Conservation (phyloP, 108 stramenopile genomes). For the Parietichytrium sp. region DNA sequence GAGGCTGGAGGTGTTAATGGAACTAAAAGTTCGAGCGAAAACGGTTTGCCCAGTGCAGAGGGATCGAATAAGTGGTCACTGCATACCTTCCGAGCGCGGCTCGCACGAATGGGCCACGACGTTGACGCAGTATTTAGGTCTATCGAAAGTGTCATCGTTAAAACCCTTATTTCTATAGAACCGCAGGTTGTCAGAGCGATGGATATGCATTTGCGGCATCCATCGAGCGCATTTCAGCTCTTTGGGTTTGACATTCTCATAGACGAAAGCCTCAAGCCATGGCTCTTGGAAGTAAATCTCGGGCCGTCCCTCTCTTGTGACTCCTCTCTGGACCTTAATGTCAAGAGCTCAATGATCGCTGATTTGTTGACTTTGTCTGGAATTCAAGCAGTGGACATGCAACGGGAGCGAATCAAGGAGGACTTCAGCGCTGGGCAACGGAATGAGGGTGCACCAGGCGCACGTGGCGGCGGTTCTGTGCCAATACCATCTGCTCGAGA, state of each 20-base stretch:
- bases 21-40: too few relatives aligned
- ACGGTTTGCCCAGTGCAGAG: slow-evolving; percentile 1
- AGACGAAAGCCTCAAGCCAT: slow-evolving; percentile 49
- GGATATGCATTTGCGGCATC: slow-evolving; percentile 46
- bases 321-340: slow-evolving; percentile 45
- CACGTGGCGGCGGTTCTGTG: too few relatives aligned
- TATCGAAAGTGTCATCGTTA: slow-evolving; percentile 53
- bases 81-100: slow-evolving; percentile 42
- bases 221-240: slow-evolving; percentile 50
- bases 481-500: neutral
- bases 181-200: slow-evolving; percentile 49
- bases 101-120: slow-evolving; percentile 52
- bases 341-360: slow-evolving; percentile 40
- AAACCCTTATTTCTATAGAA: slow-evolving; percentile 53
- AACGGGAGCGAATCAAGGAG: neutral
- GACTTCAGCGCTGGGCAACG: too few relatives aligned
- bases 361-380: neutral
- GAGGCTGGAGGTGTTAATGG: neutral
- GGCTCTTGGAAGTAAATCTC: slow-evolving; percentile 58
- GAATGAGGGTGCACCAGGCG: too few relatives aligned
- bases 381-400: neutral
- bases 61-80: slow-evolving; percentile 54
- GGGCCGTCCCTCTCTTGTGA: slow-evolving; percentile 54
- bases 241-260: slow-evolving; percentile 58
- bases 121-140: slow-evolving; percentile 41